Evolutionary conservation across 495 filamentous ascomycete species (phyloP), one percentile per base, ranked within the genome.

Genomic region (Lasiosphaeris hirsuta): DNA sequence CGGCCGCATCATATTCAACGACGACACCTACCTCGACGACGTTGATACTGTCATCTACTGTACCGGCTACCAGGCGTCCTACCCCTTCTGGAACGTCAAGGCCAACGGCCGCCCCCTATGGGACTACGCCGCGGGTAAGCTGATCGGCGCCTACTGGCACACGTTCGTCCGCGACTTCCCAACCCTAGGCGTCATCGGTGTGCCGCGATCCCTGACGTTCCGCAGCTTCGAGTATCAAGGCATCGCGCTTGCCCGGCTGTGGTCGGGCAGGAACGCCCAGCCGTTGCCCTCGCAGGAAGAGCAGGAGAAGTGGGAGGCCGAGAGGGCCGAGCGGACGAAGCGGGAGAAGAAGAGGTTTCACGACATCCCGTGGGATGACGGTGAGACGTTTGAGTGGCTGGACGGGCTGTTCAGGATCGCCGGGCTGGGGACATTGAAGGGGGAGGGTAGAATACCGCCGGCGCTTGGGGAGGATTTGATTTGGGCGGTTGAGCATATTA

Each of bases 191-290:
- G 58, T 77, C 38, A 69, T 79, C 0, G 78, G 77, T 1, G 18
- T 76, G 4, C 78, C 77, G 7, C 68, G 75, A 8, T 71, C 69
- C 0, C 64, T 81, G 7, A 80, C 78, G 1, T 81, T 79, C 59
- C 64, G 77, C 7, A 70, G 69, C 41, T 81, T 79, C 61, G 77
- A 81, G 59, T 81, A 79, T 66, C 78, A 81, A 48, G 77, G 77
- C 33, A 63, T 80, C 36, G 76, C 77, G 0, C 63, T 79, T 1
- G 77, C 78, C 2, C 71, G 78, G 8, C 53, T 80, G 9, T 79
- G 74, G 59, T 54, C 74, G 3, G 64, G 66, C 0, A 65, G 78
- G 10, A 65, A 73, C 37, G 41, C 57, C 4, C 19, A 19, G 8
- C 40, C 62, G 10, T 59, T 81, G 23, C 76, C 77, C 0, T 19